Evolutionary conservation across 1,139 yeast genomes (phyloP), one percentile per base, ranked within the genome.

Genomic region (Scheffersomyces quercinus): DNA sequence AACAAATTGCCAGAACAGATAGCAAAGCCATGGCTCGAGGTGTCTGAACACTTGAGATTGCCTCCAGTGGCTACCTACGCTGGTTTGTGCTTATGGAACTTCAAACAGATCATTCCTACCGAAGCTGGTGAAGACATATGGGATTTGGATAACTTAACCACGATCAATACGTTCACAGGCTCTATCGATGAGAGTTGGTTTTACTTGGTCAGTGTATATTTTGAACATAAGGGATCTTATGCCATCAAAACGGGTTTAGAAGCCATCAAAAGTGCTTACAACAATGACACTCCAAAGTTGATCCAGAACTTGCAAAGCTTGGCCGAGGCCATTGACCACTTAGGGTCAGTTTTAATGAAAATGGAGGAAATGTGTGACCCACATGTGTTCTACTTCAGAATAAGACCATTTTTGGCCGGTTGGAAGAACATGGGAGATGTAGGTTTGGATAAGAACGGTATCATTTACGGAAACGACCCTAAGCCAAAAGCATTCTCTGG

Each of bases 321-420:
- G 46, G 96, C 97, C 1, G 88, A 86, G 60, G 68, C 78, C 38
- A 85, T 91, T 38, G 96, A 88, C 60, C 70, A 73, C 45, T 70
- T 91, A 53, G 95, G 91, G n/a, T 72, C 85, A 3, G 78, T 87
- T 0, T 67, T 91, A 52, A 81, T 85, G 80, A 77, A 81, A 54
- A 88, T 91, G 95, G 91, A 88, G 59, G 96, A 90, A 53, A 86
- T 86, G 87, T 89, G 97, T 62, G 97, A 90, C 59, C 97, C 98
- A 2, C 95, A 89, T 61, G 83, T 85, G 1, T 91, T 91, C 59
- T 91, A 88, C 62, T 87, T 79, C 67, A 79, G 95, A 51, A 78
- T 91, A 43, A 77, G 98, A 56, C 97, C 98, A 0, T 91, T 79
- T 58, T 70, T 91, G 47, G 97, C 97, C 0, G 98, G 97, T 1